Percentiles rank a stretch among this genome's conserved stretches.
Conservation (phyloP, 192 early-diverging fungal genomes). For the Coemansia biformis region DNA sequence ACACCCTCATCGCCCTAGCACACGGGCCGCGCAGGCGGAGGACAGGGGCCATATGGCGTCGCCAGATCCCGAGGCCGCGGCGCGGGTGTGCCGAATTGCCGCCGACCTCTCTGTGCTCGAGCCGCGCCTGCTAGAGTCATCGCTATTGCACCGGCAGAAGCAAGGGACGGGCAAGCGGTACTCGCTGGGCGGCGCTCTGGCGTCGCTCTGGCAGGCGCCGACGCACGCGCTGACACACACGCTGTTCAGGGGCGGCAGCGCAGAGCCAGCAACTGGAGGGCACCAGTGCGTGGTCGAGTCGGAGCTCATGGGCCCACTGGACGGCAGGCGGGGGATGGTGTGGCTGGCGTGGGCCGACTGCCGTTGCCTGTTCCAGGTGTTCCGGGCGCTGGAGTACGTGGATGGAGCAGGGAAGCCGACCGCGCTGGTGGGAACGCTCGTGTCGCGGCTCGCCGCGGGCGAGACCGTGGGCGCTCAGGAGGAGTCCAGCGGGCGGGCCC, state of each 20-base stretch:
- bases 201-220: conserved; percentile 26
- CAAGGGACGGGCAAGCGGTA: not conserved
- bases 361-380: conserved; percentile 27
- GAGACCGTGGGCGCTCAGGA: conserved; percentile 9
- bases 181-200: conserved; percentile 25
- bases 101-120: conserved; percentile 23
- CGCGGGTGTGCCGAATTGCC: conserved; percentile 37
- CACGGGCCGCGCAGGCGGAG: too few relatives aligned
- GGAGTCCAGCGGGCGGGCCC: too few relatives aligned
- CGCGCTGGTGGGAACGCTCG: conserved; percentile 32
- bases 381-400: conserved; percentile 38
- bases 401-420: conserved; percentile 36
- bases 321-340: conserved; percentile 9
- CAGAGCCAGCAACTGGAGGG: not conserved
- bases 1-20: too few relatives aligned
- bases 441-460: conserved; percentile 33
- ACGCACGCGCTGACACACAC: conserved; percentile 25
- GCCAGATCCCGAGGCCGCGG: conserved; percentile 23
- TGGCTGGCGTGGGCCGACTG: conserved; percentile 50
- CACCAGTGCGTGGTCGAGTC: conserved; percentile 18
- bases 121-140: conserved; percentile 8
- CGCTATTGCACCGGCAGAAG: too few relatives aligned
- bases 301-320: conserved; percentile 4
- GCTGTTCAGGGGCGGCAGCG: conserved; percentile 11
- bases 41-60: too few relatives aligned